Percentiles rank a stretch among this genome's conserved stretches.
These are phyloP conservation scores for Agaricus sinodeliciosus DNA, from an alignment of 768 basidiomycete genomes.

Conservation along the genomic window DNA sequence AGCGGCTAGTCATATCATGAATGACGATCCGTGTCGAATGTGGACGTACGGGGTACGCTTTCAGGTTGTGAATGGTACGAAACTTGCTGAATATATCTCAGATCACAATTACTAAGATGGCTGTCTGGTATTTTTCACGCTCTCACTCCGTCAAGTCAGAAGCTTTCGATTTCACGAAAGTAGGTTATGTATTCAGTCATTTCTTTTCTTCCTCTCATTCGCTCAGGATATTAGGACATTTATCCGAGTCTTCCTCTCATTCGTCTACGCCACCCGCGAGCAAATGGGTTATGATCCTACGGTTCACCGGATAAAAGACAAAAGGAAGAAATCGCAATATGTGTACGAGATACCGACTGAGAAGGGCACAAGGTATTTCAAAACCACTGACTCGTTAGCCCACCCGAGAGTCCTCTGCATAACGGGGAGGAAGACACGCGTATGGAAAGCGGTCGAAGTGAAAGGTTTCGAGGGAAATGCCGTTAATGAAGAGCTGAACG, in stretches of 20 bases:
- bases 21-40: neutral
- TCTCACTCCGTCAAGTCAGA: conserved; percentile 8
- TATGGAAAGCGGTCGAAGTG: conserved; percentile 12
- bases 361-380: neutral
- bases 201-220: neutral
- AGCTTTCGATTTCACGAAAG: conserved; percentile 5
- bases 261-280: conserved; percentile 2
- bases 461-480: neutral
- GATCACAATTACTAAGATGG: conserved; percentile 7
- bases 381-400: neutral
- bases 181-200: neutral
- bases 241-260: conserved; percentile 2
- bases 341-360: neutral
- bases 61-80: neutral
- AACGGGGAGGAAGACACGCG: conserved; percentile 11
- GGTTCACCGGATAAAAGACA: neutral
- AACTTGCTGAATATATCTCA: neutral
- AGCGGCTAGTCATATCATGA: neutral
- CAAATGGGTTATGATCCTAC: conserved; percentile 9
- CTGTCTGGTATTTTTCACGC: conserved; percentile 11
- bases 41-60: neutral
- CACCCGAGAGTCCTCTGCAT: conserved; percentile 1
- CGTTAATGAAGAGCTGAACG: neutral
- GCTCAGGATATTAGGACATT: neutral
- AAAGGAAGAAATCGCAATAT: neutral